Base-by-base conservation (phyloP, 2,329 filamentous ascomycete species). In the Cordyceps cicadae region DNA sequence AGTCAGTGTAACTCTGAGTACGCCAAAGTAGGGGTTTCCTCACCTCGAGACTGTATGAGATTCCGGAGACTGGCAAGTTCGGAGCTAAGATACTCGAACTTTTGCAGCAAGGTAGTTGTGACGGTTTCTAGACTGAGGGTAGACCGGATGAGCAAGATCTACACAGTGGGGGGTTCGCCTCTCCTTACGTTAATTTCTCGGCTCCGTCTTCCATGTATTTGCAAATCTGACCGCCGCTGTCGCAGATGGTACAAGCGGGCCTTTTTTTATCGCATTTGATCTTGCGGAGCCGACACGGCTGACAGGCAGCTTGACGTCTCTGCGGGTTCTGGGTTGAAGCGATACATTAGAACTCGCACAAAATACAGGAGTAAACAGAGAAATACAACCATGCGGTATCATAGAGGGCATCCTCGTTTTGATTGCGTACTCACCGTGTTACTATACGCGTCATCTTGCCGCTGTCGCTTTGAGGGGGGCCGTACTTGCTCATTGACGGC, bases 201-300 rank as follows among this genome's bases (percentile, higher is more conserved):
- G 17, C 43, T 5, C 39, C 45, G 14, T 66, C 65, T 9, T 58
- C 62, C 12, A 65, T 12, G 26, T 66, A 65, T 54, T 64, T 63
- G 62, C 65, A 66, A n/a, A 50, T 17, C 3, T 64, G 63, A 14
- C 64, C 64, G 32, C 63, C 62, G 26, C 52, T 34, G 29, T 52
- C 45, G 24, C 65, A 65, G 9, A 66, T 45, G 7, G 59, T 61
- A 39, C 65, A 65, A 15, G 61, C 43, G 9, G 65, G 64, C 24
- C 64, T 58, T 59, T 63, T 60, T 49, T 66, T 66, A 48, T 66
- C 65, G n/a, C 63, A 65, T 41, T 65, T 65, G 45, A 65, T 63
- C 54, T 65, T 65, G 56, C 63, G 60, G 14, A 62, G 53, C 12
- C 65, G 61, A 34, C 65, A 66, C 9, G 61, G 57, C 45, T 65